A percentile compares a stretch with the other conserved stretches of the same genome.
phyloP scores from a whole-genome alignment of 768 basidiomycete genomes.

The Hypsizygus marmoreus region DNA sequence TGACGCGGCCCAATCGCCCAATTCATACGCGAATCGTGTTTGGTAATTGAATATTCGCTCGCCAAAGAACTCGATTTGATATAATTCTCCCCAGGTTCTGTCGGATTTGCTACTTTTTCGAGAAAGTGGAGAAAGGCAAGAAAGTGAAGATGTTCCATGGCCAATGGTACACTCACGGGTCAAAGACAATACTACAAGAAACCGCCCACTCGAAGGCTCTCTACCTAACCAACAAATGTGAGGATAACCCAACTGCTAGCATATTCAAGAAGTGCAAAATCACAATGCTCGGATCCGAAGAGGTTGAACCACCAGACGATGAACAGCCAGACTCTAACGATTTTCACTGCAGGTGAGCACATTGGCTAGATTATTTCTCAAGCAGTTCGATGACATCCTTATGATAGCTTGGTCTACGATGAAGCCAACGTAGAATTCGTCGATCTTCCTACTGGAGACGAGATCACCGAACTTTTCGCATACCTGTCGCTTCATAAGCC shows the following conservation, averaged over 20 bases:
- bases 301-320: constrained; percentile 51
- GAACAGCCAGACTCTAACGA: constrained; percentile 38
- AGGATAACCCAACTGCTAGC: constrained; percentile 51
- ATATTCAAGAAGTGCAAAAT: constrained; percentile 64
- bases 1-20: constrained; percentile 47
- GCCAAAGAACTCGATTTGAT: not conserved
- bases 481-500: constrained; percentile 31
- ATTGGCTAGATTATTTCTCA: not conserved
- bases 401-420: constrained; percentile 55
- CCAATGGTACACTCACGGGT: constrained; percentile 71
- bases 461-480: constrained; percentile 25
- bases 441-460: constrained; percentile 40
- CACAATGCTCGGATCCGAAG: constrained; percentile 37
- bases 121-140: constrained; percentile 27
- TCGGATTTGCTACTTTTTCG: constrained; percentile 65
- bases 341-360: constrained; percentile 59
- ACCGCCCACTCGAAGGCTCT: constrained; percentile 63
- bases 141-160: constrained; percentile 61
- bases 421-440: constrained; percentile 46
- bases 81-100: constrained; percentile 81
- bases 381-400: constrained; percentile 3
- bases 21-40: constrained; percentile 54
- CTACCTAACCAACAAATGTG: constrained; percentile 58
- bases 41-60: constrained; percentile 45
- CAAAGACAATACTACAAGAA: constrained; percentile 67